phyloP scores from a whole-genome alignment of 495 filamentous ascomycete genomes.

The Podospora appendiculata region DNA sequence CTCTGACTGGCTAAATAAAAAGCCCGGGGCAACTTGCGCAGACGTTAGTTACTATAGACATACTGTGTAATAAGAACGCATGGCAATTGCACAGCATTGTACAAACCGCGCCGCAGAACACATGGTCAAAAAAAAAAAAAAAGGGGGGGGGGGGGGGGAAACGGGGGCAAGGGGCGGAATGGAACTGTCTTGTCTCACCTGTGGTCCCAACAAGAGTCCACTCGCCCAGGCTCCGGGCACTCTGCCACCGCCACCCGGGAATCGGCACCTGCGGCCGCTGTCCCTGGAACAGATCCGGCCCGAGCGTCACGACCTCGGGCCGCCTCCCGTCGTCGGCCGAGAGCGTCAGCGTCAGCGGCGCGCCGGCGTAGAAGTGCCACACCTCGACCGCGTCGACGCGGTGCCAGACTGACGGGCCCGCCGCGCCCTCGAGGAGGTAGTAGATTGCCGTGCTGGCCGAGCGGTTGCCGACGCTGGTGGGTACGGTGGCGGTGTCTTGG shows the following conservation, averaged over 20 bases:
- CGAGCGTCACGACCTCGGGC: constrained; percentile 23
- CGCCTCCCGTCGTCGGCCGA: constrained; percentile 25
- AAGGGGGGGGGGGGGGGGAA: too few species aligned
- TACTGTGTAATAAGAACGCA: too few species aligned
- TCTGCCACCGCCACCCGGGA: constrained; percentile 33
- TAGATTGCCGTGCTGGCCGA: constrained; percentile 32
- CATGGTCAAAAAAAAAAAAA: background rate
- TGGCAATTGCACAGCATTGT: too few species aligned
- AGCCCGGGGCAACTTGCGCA: background rate
- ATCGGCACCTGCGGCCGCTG: constrained; percentile 37
- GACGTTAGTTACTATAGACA: too few species aligned
- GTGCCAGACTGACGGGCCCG: constrained; percentile 36
- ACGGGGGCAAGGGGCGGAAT: too few species aligned
- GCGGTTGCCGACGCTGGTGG: constrained; percentile 20
- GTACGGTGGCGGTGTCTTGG: constrained; percentile 21
- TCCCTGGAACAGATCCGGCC: constrained; percentile 28
- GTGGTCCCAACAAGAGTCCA: constrained; percentile 39
- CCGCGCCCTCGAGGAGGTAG: constrained; percentile 38
- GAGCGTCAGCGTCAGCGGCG: constrained; percentile 34
- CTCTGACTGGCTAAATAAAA: background rate
- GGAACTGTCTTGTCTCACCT: background rate
- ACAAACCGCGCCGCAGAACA: too few species aligned
- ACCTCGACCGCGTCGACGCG: constrained; percentile 38
- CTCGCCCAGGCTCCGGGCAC: constrained; percentile 29
- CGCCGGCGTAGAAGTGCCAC: constrained; percentile 45